Evolutionary conservation across 768 basidiomycete genomes (phyloP).

Genomic region (Russula earlei): DNA sequence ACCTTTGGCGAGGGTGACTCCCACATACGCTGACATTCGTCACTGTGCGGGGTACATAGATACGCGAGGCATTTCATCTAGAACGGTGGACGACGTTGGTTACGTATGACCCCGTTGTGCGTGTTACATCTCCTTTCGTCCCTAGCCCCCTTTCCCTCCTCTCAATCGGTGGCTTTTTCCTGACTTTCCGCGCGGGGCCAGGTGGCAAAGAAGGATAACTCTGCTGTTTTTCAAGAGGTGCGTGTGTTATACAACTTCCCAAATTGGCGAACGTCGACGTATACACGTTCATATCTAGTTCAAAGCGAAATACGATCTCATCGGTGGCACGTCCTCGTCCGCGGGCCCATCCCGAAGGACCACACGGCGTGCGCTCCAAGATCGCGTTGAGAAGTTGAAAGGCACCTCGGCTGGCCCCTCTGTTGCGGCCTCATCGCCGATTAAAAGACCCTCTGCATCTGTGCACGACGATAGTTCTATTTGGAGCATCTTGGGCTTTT

Average conservation of each 20-base stretch:
- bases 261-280: background rate
- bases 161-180: background rate
- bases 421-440: conserved; percentile 13
- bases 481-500: conserved; percentile 26
- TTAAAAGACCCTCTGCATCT: conserved; percentile 10
- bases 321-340: conserved; percentile 36
- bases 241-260: conserved; percentile 20
- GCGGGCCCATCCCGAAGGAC: conserved; percentile 42
- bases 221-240: conserved; percentile 66
- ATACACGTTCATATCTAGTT: conserved; percentile 32
- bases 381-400: conserved; percentile 39
- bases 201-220: conserved; percentile 66
- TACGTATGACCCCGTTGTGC: conserved; percentile 68
- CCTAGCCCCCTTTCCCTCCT: background rate
- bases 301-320: conserved; percentile 52
- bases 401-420: conserved; percentile 23
- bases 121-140: background rate
- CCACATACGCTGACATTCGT: background rate
- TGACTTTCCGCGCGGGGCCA: conserved; percentile 22
- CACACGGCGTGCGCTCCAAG: conserved; percentile 51
- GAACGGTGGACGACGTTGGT: conserved; percentile 71
- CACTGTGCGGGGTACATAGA: conserved; percentile 30
- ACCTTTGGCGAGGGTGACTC: background rate
- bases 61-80: conserved; percentile 85
- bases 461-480: conserved; percentile 22